phyloP scores from a whole-genome alignment of 257 asterid species.

The Forsythia viridissima region DNA sequence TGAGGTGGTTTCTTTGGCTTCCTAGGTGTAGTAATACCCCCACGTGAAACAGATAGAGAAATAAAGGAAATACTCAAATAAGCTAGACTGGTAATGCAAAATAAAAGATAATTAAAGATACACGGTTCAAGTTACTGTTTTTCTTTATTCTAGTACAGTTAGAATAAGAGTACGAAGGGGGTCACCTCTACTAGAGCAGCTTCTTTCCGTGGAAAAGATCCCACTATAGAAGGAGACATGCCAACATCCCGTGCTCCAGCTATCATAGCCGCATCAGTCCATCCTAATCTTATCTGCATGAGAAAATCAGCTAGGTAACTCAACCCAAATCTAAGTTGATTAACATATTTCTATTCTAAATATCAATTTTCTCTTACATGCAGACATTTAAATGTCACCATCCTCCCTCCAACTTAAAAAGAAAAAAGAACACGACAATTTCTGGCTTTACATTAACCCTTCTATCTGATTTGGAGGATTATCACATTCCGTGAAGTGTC shows the following conservation, averaged over 20 bases:
- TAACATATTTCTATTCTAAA: not conserved
- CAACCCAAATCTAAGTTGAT: conserved; percentile 19
- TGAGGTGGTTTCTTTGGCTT: not conserved
- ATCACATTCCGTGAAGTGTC: not conserved
- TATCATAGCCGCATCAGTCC: conserved; percentile 90
- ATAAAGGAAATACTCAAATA: not conserved
- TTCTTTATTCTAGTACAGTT: not conserved
- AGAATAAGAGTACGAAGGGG: conserved; percentile 8
- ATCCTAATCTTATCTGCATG: conserved; percentile 73
- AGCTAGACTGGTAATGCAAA: not conserved
- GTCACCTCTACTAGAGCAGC: conserved; percentile 94
- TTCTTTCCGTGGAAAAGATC: conserved; percentile 89
- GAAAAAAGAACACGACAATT: not conserved
- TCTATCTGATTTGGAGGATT: not conserved
- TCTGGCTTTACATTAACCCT: not conserved
- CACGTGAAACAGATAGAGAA: not conserved
- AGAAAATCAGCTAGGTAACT: conserved; percentile 27
- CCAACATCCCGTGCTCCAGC: conserved; percentile 91
- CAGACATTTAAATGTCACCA: not conserved
- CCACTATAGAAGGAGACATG: conserved; percentile 86
- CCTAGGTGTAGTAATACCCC: conserved; percentile 1
- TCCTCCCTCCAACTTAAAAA: not conserved
- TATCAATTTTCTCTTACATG: not conserved
- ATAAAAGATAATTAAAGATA: not conserved
- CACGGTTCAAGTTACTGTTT: conserved; percentile 4